Evolutionary conservation across 768 basidiomycete species (phyloP).

Genomic region (Russula emetica): DNA sequence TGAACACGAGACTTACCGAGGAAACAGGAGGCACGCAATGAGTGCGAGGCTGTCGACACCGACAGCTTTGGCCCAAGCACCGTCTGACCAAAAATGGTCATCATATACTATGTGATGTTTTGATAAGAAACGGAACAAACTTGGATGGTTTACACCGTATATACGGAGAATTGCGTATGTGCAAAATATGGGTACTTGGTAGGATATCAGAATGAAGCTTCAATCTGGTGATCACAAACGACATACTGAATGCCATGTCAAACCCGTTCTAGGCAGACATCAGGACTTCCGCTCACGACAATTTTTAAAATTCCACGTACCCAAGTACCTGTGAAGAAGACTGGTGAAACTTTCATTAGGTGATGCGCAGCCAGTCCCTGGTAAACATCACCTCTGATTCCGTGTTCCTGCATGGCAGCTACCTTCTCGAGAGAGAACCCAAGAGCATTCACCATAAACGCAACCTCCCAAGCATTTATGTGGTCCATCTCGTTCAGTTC

Average conservation of each 20-base stretch:
- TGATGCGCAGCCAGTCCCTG: background rate
- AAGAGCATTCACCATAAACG: constrained; percentile 74
- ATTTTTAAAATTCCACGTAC: constrained; percentile 37
- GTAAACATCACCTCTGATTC: constrained; percentile 62
- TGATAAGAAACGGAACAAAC: constrained; percentile 39
- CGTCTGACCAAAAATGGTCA: constrained; percentile 31
- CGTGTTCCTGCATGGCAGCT: constrained; percentile 94
- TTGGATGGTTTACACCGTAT: constrained; percentile 68
- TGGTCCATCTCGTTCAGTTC: constrained; percentile 60
- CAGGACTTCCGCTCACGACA: background rate
- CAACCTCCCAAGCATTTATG: constrained; percentile 61
- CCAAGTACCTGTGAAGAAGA: constrained; percentile 85
- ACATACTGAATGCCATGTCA: constrained; percentile 80
- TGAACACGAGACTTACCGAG: constrained; percentile 47
- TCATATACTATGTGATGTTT: background rate
- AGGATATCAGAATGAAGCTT: background rate
- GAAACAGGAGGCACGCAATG: constrained; percentile 88
- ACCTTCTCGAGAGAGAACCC: constrained; percentile 91
- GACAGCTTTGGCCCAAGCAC: constrained; percentile 61
- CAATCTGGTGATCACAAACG: constrained; percentile 3
- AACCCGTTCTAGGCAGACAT: constrained; percentile 70
- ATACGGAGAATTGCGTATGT: constrained; percentile 73
- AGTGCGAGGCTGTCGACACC: constrained; percentile 84
- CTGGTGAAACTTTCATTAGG: constrained; percentile 35
- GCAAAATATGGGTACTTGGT: constrained; percentile 67